A percentile compares a stretch with the other conserved stretches of the same genome.
Evolutionary conservation across 1,139 yeast species (phyloP).

Genomic region (Hansenula sp.): DNA sequence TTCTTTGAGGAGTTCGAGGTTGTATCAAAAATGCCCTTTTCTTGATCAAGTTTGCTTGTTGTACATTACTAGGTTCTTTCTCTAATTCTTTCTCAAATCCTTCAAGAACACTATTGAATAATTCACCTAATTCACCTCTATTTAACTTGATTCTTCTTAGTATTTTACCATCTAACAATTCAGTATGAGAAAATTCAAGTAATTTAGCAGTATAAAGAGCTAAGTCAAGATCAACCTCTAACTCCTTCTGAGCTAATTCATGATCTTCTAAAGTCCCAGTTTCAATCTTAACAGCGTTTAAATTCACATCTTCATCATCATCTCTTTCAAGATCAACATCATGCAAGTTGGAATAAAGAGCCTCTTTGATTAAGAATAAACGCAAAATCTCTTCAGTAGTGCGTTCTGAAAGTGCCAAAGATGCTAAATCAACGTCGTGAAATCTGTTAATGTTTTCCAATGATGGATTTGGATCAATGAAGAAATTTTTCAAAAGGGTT

Average conservation of each 20-base stretch:
- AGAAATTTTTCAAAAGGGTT: slow-evolving; percentile 14
- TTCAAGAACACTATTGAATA: slow-evolving; percentile 28
- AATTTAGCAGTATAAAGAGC: slow-evolving; percentile 50
- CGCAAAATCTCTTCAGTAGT: slow-evolving; percentile 16
- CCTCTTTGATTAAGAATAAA: slow-evolving; percentile 28
- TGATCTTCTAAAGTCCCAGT: slow-evolving; percentile 25
- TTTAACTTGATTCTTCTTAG: slow-evolving; percentile 45
- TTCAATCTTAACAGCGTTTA: slow-evolving; percentile 32
- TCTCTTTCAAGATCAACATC: slow-evolving; percentile 46
- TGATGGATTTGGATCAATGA: slow-evolving; percentile 19
- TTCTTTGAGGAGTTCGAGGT: not conserved
- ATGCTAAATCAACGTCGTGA: slow-evolving; percentile 26
- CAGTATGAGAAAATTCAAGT: slow-evolving; percentile 39
- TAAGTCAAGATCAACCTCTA: slow-evolving; percentile 43
- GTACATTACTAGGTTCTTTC: not conserved
- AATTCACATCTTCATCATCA: slow-evolving; percentile 56
- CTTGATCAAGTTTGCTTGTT: not conserved
- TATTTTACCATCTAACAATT: slow-evolving; percentile 31
- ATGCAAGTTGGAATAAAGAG: slow-evolving; percentile 28
- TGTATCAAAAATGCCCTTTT: not conserved
- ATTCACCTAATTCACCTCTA: slow-evolving; percentile 40
- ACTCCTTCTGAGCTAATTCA: slow-evolving; percentile 17
- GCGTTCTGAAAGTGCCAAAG: slow-evolving; percentile 23
- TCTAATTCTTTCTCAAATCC: slow-evolving; percentile 11
- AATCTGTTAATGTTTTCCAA: slow-evolving; percentile 23